Evolutionary conservation across 2,329 filamentous ascomycete species (phyloP).

Genomic region (Penicillium sp.): DNA sequence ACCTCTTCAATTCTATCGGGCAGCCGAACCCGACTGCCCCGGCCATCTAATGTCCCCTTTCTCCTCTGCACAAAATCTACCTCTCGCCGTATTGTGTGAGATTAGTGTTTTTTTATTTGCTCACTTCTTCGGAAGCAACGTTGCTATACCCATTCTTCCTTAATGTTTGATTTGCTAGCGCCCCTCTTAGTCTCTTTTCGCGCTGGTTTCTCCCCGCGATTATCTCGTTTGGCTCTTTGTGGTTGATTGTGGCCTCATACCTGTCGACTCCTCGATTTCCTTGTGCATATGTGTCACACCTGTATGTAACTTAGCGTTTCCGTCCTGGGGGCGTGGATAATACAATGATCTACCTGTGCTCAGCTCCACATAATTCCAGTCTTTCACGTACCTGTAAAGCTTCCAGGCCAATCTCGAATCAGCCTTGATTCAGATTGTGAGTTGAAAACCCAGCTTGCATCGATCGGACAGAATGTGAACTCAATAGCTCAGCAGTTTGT

Average conservation of each 20-base stretch:
- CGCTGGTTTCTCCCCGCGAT: slow-evolving; percentile 14
- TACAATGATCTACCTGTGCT: slow-evolving; percentile 13
- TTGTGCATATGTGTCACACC: slow-evolving; percentile 18
- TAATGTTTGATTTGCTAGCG: slow-evolving; percentile 32
- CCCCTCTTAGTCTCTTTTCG: slow-evolving; percentile 20
- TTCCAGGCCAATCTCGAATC: not conserved
- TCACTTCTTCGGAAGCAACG: slow-evolving; percentile 29
- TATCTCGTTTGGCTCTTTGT: slow-evolving; percentile 5
- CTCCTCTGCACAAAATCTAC: slow-evolving; percentile 18
- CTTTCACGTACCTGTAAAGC: not conserved
- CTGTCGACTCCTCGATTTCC: slow-evolving; percentile 9
- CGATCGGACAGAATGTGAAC: not conserved
- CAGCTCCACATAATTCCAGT: not conserved
- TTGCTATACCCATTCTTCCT: slow-evolving; percentile 32
- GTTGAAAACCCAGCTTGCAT: not conserved
- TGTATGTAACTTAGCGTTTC: slow-evolving; percentile 19
- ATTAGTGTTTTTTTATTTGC: slow-evolving; percentile 16
- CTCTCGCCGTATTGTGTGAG: slow-evolving; percentile 2
- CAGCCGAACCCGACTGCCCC: slow-evolving; percentile 37
- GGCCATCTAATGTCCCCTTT: slow-evolving; percentile 29
- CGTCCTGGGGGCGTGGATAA: slow-evolving; percentile 20
- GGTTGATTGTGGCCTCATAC: slow-evolving; percentile 2
- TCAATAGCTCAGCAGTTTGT: not conserved
- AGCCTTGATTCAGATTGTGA: not conserved
- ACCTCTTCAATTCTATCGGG: slow-evolving; percentile 44